Conservation (phyloP, 306 rosid species). For the Sindora glabra region DNA sequence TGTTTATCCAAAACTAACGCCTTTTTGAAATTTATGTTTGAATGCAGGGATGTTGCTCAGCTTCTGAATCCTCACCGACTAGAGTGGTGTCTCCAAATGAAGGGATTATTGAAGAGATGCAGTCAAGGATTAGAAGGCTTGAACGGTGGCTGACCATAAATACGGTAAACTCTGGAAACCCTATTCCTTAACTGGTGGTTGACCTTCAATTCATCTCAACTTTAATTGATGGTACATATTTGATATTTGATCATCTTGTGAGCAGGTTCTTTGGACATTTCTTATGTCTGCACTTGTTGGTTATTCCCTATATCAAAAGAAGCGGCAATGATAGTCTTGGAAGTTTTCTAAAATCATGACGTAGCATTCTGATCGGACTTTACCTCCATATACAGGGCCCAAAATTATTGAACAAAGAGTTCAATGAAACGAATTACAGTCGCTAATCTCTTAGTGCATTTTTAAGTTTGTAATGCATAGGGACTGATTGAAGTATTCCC, state of each 20-base stretch:
- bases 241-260: background rate
- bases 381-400: conserved; percentile 9
- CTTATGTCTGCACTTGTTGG: conserved; percentile 95
- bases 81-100: conserved; percentile 66
- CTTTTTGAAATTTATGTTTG: no score
- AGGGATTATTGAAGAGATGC: conserved; percentile 84
- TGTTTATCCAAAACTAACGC: no score
- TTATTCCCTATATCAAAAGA: conserved; percentile 82
- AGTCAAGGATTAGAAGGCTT: conserved; percentile 82
- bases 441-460: conserved; percentile 16
- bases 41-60: conserved; percentile 66
- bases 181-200: background rate
- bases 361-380: background rate
- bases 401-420: conserved; percentile 12
- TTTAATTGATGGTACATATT: background rate
- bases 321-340: conserved; percentile 43
- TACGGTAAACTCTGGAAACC: conserved; percentile 46
- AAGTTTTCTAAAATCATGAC: conserved; percentile 5
- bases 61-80: conserved; percentile 79
- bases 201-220: background rate
- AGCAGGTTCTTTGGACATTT: conserved; percentile 92
- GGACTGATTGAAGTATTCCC: background rate
- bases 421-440: conserved; percentile 18
- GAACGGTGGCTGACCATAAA: conserved; percentile 94
- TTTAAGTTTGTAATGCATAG: background rate